Base-by-base conservation (phyloP, 2,329 filamentous ascomycete species). In the Paecilomyces formosus region DNA sequence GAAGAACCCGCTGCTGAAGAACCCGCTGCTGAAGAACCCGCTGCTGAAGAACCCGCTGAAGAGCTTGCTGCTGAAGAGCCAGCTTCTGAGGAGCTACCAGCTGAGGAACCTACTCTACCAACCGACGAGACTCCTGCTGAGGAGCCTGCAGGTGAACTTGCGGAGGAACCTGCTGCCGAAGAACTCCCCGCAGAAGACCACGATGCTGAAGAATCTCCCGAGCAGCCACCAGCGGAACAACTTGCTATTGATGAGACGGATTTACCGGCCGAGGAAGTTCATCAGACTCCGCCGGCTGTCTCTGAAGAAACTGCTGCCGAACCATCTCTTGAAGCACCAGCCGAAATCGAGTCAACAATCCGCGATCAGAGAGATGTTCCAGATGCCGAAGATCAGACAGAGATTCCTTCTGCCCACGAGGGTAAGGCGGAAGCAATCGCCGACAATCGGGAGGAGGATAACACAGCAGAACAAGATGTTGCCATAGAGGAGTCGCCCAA, bases 291-390 rank as follows among this genome's bases (percentile, higher is more conserved):
- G 15, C 57, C 61, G n/a, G 60, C 54, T 26, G 55, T 28, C 9
- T 55, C 56, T n/a, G 64, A 68, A 49, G 64, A 63, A 22, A 39
- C 60, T 5, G 52, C 64, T 30, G 56, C 55, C 21, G 63, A 64
- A 60, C 50, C 18, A 22, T 50, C 39, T 31, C 26, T 55, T 56
- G 61, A 57, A 53, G 39, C 51, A 52, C 58, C 35, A 30, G 51
- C 55, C 54, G 58, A 61, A 58, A 60, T 55, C 18, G 59, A 58
- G 11, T 33, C 57, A 15, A 5, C 22, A 22, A 50, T 59, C 5
- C 55, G 33, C 52, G 50, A 39, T 33, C 57, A 57, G 28, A 26
- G 52, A 39, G 59, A 21, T 12, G 1, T 26, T 21, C 49, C 57
- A 49, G 54, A 55, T 33, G 53, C 45, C 35, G 62, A 63, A 55